A percentile compares a stretch with the other conserved stretches of the same genome.
These are phyloP conservation scores for Penicillium digitatum DNA, from an alignment of 2,329 filamentous ascomycete genomes.

Conservation along the genomic window DNA sequence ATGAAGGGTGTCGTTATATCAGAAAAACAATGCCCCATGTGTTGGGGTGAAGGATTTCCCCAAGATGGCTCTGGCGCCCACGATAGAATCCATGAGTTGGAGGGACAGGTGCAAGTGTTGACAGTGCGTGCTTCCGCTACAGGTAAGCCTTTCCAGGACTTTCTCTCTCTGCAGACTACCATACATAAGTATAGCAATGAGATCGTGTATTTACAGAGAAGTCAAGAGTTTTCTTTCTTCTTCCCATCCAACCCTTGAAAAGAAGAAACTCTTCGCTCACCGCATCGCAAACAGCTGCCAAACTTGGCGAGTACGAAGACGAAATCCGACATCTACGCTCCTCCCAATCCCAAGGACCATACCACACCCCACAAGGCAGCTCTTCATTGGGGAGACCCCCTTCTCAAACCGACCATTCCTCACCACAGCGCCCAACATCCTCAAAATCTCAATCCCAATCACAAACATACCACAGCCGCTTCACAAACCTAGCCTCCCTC, in stretches of 20 bases:
- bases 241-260: background rate
- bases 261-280: background rate
- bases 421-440: slow-evolving; percentile 34
- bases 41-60: slow-evolving; percentile 34
- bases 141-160: slow-evolving; percentile 41
- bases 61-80: slow-evolving; percentile 33
- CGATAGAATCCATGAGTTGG: slow-evolving; percentile 49
- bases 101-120: slow-evolving; percentile 52
- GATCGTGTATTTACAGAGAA: background rate
- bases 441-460: slow-evolving; percentile 25
- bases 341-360: slow-evolving; percentile 20
- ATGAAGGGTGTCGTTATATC: slow-evolving; percentile 25
- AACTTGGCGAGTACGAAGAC: slow-evolving; percentile 61
- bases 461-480: slow-evolving; percentile 32
- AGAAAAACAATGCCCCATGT: slow-evolving; percentile 37
- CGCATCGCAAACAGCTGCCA: slow-evolving; percentile 44
- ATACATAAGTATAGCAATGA: background rate
- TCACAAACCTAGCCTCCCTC: slow-evolving; percentile 39
- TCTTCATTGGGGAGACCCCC: slow-evolving; percentile 25
- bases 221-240: too few relatives aligned
- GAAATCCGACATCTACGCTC: slow-evolving; percentile 52
- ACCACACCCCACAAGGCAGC: slow-evolving; percentile 23
- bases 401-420: slow-evolving; percentile 32
- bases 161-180: background rate
- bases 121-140: slow-evolving; percentile 52